Base-by-base conservation (phyloP, 331 rosid species). In the Rhamnella rubrinervis region DNA sequence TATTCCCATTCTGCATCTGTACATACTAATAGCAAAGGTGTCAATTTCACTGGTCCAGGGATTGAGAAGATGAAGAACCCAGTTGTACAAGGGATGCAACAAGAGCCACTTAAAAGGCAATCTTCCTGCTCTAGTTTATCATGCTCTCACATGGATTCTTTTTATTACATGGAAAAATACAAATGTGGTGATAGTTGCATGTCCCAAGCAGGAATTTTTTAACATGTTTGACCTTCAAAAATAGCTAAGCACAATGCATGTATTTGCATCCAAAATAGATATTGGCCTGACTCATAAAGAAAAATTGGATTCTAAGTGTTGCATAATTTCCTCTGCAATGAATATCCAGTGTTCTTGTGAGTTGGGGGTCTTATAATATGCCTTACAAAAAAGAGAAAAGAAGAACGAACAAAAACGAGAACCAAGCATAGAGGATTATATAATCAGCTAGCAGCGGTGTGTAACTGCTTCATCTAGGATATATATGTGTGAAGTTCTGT, bases 61-160 rank as follows among this genome's bases (percentile, higher is more conserved):
- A 77, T 67, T 51, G 87, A 75, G 71, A 88, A 80, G 86, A 84
- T 78, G 59, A 83, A 77, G 81, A 83, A 67, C 61, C 69, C 72
- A 75, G 69, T 75, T 71, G 85, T 77, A 67, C 80, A 77, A 50
- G 89, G 81, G 77, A 71, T 74, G 76, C 87, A 76, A 66, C 86
- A 70, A 75, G 98, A 78, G 63, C 87, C 72, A 59, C 68, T 79
- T 71, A 89, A 65, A 86, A 84, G 92, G 98, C 81, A 85, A 59
- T 70, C 47, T 61, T 78, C 70, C 35, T 75, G 55, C 67, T 59
- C 60, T 57, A 38, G 57, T 35, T 4, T 40, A 7, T 40, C 12
- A 40, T 7, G 8, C 3, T 40, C 8, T 40, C 46, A 40, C 0
- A 40, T 40, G 13, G 8, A 40, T 40, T 40, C 46, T 40, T 40